Evolutionary conservation across 2,329 filamentous ascomycete genomes (phyloP).

Genomic region (Didymella arachidicola): DNA sequence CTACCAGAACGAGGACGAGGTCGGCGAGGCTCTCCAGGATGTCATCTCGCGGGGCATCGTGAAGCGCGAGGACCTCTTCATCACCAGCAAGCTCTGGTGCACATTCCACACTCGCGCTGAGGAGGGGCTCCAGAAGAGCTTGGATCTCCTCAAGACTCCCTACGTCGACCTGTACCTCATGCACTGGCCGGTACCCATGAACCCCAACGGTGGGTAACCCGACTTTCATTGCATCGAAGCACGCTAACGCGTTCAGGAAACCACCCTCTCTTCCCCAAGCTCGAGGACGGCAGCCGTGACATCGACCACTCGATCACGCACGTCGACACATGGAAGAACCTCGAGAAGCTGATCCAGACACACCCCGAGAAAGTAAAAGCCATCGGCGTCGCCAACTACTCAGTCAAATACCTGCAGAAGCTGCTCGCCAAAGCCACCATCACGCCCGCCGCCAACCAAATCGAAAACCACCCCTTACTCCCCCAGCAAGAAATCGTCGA

Average conservation of each 20-base stretch:
- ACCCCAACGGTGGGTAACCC: constrained; percentile 67
- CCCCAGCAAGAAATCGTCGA: constrained; percentile 77
- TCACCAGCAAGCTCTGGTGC: constrained; percentile 86
- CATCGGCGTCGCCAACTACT: constrained; percentile 61
- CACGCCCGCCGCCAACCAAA: constrained; percentile 73
- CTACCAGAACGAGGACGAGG: constrained; percentile 83
- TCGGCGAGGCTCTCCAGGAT: constrained; percentile 77
- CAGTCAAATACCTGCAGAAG: constrained; percentile 57
- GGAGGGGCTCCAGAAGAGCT: constrained; percentile 73
- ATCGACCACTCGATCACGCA: constrained; percentile 74
- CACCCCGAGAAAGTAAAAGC: constrained; percentile 58
- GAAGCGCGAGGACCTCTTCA: constrained; percentile 80
- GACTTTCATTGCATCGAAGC: neutral
- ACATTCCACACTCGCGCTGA: constrained; percentile 77
- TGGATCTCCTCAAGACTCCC: constrained; percentile 76
- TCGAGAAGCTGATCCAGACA: constrained; percentile 67
- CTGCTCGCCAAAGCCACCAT: constrained; percentile 67
- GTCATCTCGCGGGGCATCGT: constrained; percentile 73
- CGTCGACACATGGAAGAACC: constrained; percentile 77
- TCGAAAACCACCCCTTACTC: constrained; percentile 75
- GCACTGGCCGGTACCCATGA: constrained; percentile 86
- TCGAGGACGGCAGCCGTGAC: constrained; percentile 76
- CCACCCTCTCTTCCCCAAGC: constrained; percentile 77
- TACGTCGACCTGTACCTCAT: constrained; percentile 84
- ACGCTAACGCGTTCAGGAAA: constrained; percentile 58